Conservation (phyloP, 2,329 filamentous ascomycete genomes). For the Ophiostoma sp. region DNA sequence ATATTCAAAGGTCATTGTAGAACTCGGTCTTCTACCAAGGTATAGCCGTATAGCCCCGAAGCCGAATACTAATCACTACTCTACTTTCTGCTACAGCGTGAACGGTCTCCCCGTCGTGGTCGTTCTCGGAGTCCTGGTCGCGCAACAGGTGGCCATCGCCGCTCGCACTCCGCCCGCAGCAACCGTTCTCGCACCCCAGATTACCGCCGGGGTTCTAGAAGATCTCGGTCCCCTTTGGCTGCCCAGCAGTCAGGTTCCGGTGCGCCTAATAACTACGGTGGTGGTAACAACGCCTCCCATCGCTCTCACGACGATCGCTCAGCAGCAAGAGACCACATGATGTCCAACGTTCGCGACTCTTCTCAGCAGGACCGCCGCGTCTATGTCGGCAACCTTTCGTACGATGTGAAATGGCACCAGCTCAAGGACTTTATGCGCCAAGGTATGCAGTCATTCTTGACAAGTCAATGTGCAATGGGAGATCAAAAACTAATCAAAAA, state of each 20-base stretch:
- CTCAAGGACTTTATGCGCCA: constrained; percentile 99
- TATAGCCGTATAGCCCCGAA: not conserved
- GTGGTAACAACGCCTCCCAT: constrained; percentile 49
- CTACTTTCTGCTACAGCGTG: constrained; percentile 53
- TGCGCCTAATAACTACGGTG: constrained; percentile 48
- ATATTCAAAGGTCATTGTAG: not conserved
- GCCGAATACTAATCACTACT: constrained; percentile 26
- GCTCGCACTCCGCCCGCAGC: constrained; percentile 73
- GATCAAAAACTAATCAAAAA: constrained; percentile 44
- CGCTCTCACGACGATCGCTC: constrained; percentile 80
- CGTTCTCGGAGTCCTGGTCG: constrained; percentile 79
- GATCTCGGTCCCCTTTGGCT: constrained; percentile 84
- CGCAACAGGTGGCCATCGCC: constrained; percentile 55
- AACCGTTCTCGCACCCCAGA: constrained; percentile 71
- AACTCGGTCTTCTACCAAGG: not conserved
- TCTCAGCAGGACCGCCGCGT: constrained; percentile 98
- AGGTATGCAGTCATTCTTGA: constrained; percentile 56
- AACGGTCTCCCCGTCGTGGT: constrained; percentile 73
- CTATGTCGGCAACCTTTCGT: constrained; percentile 97
- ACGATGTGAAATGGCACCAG: constrained; percentile 99
- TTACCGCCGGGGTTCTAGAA: constrained; percentile 65
- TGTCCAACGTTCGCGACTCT: constrained; percentile 86
- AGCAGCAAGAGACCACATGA: constrained; percentile 87
- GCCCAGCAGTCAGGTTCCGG: constrained; percentile 44
- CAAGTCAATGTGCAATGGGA: not conserved